Conservation (phyloP, 2,329 filamentous ascomycete genomes). For the Sodiomyces alkalinus region DNA sequence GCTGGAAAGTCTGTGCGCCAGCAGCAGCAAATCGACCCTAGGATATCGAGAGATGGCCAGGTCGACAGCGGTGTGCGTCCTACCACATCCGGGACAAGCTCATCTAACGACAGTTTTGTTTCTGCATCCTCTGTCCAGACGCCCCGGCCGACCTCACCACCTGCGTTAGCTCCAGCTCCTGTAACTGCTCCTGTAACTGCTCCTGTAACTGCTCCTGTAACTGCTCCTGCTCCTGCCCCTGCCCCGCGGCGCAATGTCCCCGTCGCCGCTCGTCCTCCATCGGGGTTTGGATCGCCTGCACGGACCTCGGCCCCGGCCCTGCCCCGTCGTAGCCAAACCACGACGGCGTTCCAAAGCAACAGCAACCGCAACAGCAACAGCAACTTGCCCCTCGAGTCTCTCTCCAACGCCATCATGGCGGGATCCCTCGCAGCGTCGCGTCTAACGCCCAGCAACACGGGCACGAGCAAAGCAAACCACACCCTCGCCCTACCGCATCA, state of each 20-base stretch:
- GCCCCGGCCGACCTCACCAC: constrained; percentile 1
- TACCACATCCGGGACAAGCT: constrained; percentile 8
- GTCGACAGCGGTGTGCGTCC: constrained; percentile 5
- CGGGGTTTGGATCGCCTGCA: constrained; percentile 19
- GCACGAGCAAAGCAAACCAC: constrained; percentile 21
- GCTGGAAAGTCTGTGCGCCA: too few relatives aligned
- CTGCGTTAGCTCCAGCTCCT: too few relatives aligned
- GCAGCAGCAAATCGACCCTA: constrained; percentile 1
- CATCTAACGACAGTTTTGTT: constrained; percentile 11
- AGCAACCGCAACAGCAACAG: too few relatives aligned
- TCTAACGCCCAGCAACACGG: constrained; percentile 23
- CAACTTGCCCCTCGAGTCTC: constrained; percentile 42
- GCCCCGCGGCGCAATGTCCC: constrained; percentile 2
- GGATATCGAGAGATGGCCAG: constrained; percentile 3
- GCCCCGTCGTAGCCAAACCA: too few relatives aligned
- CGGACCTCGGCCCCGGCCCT: constrained; percentile 14
- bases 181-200: too few relatives aligned
- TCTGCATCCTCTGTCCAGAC: constrained; percentile 15
- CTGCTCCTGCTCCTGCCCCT: too few relatives aligned
- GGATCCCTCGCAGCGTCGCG: constrained; percentile 56
- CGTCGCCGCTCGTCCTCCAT: constrained; percentile 6
- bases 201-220: too few relatives aligned
- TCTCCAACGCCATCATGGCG: constrained; percentile 62
- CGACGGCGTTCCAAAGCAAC: too few relatives aligned
- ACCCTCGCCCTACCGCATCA: too few relatives aligned